Evolutionary conservation across 441 rosid genomes (phyloP), one percentile per base, ranked within the genome.

Genomic region (Populus trichocarpa): DNA sequence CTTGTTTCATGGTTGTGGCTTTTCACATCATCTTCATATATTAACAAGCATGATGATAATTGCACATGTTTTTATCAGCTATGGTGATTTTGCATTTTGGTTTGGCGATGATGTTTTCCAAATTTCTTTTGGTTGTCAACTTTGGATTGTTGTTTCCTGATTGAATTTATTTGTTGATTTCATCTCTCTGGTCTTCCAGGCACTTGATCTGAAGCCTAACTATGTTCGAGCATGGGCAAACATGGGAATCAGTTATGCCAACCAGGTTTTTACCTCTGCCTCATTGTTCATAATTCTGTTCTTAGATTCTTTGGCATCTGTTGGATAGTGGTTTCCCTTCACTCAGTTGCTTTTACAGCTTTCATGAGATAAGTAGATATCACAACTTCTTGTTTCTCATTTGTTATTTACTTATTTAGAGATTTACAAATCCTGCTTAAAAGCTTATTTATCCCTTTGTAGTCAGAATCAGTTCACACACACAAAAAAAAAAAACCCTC

Each of bases 201-300:
- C 99, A 72, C 86, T 94, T 75, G 98, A 96, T 88, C 89, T 96
- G 92, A 96, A 96, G 89, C 99, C 99, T 67, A 96, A 96, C 75
- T 96, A 96, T 78, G 98, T 96, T 79, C 99, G 99, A 32, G 99
- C 99, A 22, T 96, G 99, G 99, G 98, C 99, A 84, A 96, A 96
- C 88, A 94, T 96, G 97, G 99, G 99, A 74, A 96, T 96, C 83
- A 96, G 99, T 85, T 96, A 88, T 71, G 99, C 99, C 77, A 96
- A 96, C 86, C 98, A 96, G 99, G 98, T 96, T 71, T 5, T 77
- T 78, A 77, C 26, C 42, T 38, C 46, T 78, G 42, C 70, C 70
- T 63, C 10, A 25, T 63, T 25, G 40, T 36, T 63, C 67, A 63
- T 20, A 18, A 4, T 13, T 57, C 63, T 13, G 18, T 57, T 13